Percentiles rank a stretch among this genome's conserved stretches.
Evolutionary conservation across 2,329 filamentous ascomycete genomes (phyloP).

Genomic region (Onygena corvina): DNA sequence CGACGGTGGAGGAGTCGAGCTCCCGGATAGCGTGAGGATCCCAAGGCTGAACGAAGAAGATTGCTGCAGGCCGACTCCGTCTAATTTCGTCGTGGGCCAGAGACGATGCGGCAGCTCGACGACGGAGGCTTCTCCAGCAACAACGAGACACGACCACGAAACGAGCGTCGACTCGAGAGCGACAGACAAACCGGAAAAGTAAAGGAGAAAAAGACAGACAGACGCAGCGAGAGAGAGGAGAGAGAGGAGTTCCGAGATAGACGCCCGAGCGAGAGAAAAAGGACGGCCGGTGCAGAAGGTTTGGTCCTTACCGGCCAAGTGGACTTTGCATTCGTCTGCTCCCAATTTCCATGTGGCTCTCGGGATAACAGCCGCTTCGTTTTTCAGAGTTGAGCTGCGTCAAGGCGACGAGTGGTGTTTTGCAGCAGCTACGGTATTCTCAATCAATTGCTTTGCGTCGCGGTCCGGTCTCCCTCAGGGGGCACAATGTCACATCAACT

Average conservation of each 20-base stretch:
- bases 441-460: not conserved
- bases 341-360: not conserved
- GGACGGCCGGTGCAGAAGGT: not conserved
- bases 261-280: not conserved
- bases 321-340: not conserved
- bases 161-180: slow-evolving; percentile 1
- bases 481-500: too few species aligned
- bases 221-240: not conserved
- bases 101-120: not conserved
- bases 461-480: too few species aligned
- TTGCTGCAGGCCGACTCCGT: not conserved
- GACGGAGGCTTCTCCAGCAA: not conserved
- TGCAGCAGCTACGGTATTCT: not conserved
- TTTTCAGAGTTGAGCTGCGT: not conserved
- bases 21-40: not conserved
- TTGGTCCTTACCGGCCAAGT: not conserved
- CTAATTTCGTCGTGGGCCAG: not conserved
- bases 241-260: not conserved
- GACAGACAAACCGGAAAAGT: not conserved
- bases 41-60: not conserved
- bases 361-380: not conserved
- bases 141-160: not conserved
- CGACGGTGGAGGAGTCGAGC: not conserved
- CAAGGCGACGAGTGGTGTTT: not conserved
- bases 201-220: not conserved